Evolutionary conservation across 1,284 basidiomycete species (phyloP), one percentile per base, ranked within the genome.

Genomic region (Cryptococcus sp.): DNA sequence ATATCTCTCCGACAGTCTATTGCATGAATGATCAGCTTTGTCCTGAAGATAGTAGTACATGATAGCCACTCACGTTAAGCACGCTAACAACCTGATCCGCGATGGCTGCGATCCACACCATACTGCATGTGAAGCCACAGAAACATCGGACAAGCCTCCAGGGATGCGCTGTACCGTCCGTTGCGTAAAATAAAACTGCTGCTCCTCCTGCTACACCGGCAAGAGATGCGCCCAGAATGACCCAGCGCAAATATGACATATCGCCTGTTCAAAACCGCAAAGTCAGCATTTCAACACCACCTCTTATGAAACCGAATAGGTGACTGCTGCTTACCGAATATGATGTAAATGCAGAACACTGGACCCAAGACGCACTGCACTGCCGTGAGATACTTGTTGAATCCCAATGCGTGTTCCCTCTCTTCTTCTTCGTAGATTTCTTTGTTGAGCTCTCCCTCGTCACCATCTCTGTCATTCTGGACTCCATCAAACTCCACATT

Each of bases 21-120:
- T 41, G 25, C 13, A n/a, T n/a, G 34, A 39, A 25, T 23, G 48
- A 23, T 25, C n/a, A 7, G 4, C 25, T 25, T 20, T 5, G 47
- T 16, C 20, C 7, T 41, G 50, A 46, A 41, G 22, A 10, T 8
- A 15, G 29, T 25, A 13, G 13, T 8, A 37, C 39, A 46, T 11
- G 7, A 41, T 20, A 43, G 25, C 8, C 20, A 66, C 82, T 54
- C 57, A 91, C 91, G 80, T 88, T 86, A 16, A 96, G 83, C 7
- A 95, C 87, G 46, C 87, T 84, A 25, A 96, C 91, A 3, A 94
- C 92, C 75, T 96, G 91, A 73, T 95, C 92, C 1, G 93, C 93
- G 53, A 96, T 93, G 8, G 88, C 89, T 84, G 94, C 91, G 67
- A 96, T 95, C 93, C 93, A 96, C 5, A 96, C 86, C 66, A 95